Evolutionary conservation across 1,284 basidiomycete genomes (phyloP).

Genomic region (Ustilago xerochloae): DNA sequence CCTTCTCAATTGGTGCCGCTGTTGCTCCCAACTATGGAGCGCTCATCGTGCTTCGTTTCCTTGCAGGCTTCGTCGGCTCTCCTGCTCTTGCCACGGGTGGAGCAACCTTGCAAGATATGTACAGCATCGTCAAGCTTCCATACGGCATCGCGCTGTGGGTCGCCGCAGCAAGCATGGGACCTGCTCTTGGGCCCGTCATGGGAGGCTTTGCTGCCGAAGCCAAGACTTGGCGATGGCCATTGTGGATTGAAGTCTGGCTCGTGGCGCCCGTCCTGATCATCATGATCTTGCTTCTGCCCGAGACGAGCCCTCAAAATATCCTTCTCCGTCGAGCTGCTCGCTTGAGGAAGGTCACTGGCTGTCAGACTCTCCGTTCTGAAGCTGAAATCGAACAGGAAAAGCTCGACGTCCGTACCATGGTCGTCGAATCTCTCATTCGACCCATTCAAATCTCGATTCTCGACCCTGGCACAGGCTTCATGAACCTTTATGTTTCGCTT

Average conservation of each 20-base stretch:
- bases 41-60: conserved; percentile 60
- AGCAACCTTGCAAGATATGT: conserved; percentile 58
- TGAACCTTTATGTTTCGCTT: conserved; percentile 25
- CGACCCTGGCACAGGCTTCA: conserved; percentile 34
- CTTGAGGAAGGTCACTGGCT: conserved; percentile 22
- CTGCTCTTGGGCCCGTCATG: conserved; percentile 53
- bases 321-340: conserved; percentile 23
- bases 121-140: conserved; percentile 15
- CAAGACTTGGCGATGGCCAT: conserved; percentile 65
- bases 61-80: conserved; percentile 68
- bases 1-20: conserved; percentile 30
- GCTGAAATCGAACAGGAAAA: conserved; percentile 34
- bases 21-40: conserved; percentile 15
- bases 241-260: conserved; percentile 64
- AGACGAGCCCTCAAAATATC: conserved; percentile 38
- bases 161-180: conserved; percentile 39
- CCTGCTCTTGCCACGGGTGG: conserved; percentile 67
- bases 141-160: conserved; percentile 30
- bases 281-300: conserved; percentile 34
- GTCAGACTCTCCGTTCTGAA: conserved; percentile 3
- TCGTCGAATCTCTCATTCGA: conserved; percentile 2
- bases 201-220: conserved; percentile 57
- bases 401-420: conserved; percentile 18
- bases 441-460: conserved; percentile 30
- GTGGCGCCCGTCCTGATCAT: conserved; percentile 55